Conservation (phyloP, 169 alveolate genomes). For the Perkinsus olseni region DNA sequence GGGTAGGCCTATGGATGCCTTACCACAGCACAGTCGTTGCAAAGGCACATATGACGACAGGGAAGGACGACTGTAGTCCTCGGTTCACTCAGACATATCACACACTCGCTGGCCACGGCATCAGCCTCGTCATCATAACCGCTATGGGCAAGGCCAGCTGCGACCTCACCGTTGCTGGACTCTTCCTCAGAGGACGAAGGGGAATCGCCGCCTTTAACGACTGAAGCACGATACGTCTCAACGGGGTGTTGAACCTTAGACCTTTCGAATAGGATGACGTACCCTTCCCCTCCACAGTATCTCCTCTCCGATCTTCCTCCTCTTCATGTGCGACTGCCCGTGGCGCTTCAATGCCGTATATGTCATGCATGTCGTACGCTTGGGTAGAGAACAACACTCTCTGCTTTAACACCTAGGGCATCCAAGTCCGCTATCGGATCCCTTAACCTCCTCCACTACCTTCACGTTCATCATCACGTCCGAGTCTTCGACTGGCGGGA, state of each 20-base stretch:
- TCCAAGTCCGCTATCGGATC: background rate
- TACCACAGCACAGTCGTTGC: constrained; percentile 26
- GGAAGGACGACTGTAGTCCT: constrained; percentile 48
- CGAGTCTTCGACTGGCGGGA: background rate
- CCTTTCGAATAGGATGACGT: background rate
- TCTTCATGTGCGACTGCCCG: background rate
- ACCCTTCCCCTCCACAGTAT: background rate
- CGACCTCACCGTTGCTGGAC: background rate
- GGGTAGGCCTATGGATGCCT: too few species aligned
- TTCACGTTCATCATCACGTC: background rate
- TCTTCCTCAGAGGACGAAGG: background rate
- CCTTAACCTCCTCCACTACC: background rate
- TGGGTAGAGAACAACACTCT: constrained; percentile 19
- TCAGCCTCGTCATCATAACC: background rate
- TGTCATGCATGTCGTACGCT: constrained; percentile 27
- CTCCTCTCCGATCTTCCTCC: background rate
- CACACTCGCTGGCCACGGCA: constrained; percentile 41
- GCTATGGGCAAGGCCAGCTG: background rate
- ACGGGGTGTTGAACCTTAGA: background rate
- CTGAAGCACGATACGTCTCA: background rate
- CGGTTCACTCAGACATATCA: constrained; percentile 51
- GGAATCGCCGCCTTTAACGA: background rate
- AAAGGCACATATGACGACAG: constrained; percentile 60
- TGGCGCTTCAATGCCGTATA: constrained; percentile 21
- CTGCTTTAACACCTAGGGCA: constrained; percentile 21